Base-by-base conservation (phyloP, 108 stramenopile genomes). In the Discostella pseudostelligera region DNA sequence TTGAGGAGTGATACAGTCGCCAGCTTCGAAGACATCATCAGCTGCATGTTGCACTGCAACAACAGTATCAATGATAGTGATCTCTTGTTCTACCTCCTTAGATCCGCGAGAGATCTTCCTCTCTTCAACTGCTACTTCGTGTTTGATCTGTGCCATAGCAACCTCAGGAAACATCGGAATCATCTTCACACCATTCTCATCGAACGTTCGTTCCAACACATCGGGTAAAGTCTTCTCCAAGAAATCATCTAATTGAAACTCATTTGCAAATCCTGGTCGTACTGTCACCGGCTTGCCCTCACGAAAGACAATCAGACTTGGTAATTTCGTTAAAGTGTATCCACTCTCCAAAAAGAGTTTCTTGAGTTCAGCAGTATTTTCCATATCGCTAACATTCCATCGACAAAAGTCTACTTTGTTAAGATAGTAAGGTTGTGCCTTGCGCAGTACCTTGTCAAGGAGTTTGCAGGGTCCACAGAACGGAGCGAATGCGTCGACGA, bases 381-480 rank as follows among this genome's bases (percentile, higher is more conserved):
- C 66, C 24, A 35, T 48, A 36, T 74, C 74, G 55, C 67, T 53
- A 3, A 74, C 74, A 36, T 74, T 74, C 74, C 74, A 74, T 54
- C 74, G 42, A 0, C 53, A 61, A 29, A 74, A 74, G 49, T 74
- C 66, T 29, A 74, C 74, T 55, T 56, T 62, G 42, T 25, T 53
- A 22, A 42, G 35, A 45, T 74, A 74, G 8, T 60, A 50, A 9
- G 74, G 74, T 14, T 74, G 65, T 22, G 74, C 44, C 28, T 67
- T 74, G 42, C 59, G 47, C 14, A 74, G 54, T 11, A 74, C 74
- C 65, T 67, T 74, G 45, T 74, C 74, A 6, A 74, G 66, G 45
- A 74, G 59, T 47, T 74, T 74, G 55, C 74, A 74, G 4, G 74
- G 74, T 26, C 74, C 74, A 22, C 74, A 74, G 58, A 57, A 74